Base-by-base conservation (phyloP, 176 grass and related monocot genomes). In the Eremochloa ophiuroides region DNA sequence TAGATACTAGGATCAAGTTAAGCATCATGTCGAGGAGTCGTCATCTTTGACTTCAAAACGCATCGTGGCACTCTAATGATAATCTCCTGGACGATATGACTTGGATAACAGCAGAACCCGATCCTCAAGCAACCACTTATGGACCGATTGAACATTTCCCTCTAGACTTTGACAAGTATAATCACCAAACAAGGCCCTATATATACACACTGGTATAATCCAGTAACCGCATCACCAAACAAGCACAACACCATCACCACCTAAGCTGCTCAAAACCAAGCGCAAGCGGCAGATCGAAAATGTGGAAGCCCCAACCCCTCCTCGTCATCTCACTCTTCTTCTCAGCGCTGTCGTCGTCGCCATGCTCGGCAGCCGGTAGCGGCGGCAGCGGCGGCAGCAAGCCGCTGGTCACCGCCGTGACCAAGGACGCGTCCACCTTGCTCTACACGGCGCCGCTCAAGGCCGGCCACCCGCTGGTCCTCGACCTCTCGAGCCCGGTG, bases 401-500 rank as follows among this genome's bases (percentile, higher is more conserved):
- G 62, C 87, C 87, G 0, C 41, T 89, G 10, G 63, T 76, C 0
- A 83, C 85, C 15, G 67, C 84, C 18, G 75, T 89, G 42, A 80
- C 67, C 69, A 82, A 82, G 71, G 92, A 85, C 72, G n/a, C 79
- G 13, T 46, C 74, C 58, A 89, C 82, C 5, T 42, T 15, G 5
- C 82, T 88, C 30, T 88, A 88, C 76, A 88, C 62, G 17, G 10
- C 73, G 18, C 69, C 81, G 0, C 35, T 84, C 50, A 80, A 70
- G 51, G 12, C 60, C 71, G 26, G 73, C 31, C 66, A 11, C 30
- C 60, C 74, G 16, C 71, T 88, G 23, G 70, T 94, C 62, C 41
- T 94, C 31, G 91, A 94, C 79, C 88, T 94, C 83, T 7, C 85
- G 27, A 82, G 82, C 58, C 79, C 88, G 2, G 71, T 90, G 22